Percentiles rank a stretch among this genome's conserved stretches.
phyloP scores from a whole-genome alignment of 352 stramenopile species.

The Globisporangium heterothallicum region DNA sequence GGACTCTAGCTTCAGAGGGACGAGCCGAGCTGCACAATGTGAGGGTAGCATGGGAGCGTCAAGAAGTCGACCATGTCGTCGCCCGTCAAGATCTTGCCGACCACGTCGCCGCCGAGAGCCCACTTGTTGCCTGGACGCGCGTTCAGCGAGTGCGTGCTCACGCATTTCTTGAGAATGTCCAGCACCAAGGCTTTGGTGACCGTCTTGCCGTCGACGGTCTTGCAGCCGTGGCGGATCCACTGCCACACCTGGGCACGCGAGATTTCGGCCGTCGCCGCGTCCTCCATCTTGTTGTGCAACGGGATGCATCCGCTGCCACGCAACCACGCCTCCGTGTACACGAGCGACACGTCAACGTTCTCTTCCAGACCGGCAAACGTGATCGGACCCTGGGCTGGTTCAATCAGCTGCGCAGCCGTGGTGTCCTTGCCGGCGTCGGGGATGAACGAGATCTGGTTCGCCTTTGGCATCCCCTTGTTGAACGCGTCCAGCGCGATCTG shows the following conservation, averaged over 20 bases:
- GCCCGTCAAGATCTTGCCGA: slow-evolving; percentile 65
- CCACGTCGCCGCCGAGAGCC: slow-evolving; percentile 48
- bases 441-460: slow-evolving; percentile 89
- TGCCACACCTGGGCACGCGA: slow-evolving; percentile 93
- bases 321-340: slow-evolving; percentile 94
- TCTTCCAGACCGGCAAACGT: slow-evolving; percentile 82
- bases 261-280: slow-evolving; percentile 93
- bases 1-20: slow-evolving; percentile 52
- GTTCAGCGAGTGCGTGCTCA: slow-evolving; percentile 47
- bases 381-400: slow-evolving; percentile 63
- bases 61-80: slow-evolving; percentile 82
- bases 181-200: slow-evolving; percentile 67
- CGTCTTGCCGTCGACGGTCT: slow-evolving; percentile 57
- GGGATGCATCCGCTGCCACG: slow-evolving; percentile 91
- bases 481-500: slow-evolving; percentile 91
- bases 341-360: slow-evolving; percentile 90
- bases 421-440: slow-evolving; percentile 50
- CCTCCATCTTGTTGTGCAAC: slow-evolving; percentile 94
- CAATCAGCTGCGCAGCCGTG: slow-evolving; percentile 57
- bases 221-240: slow-evolving; percentile 75
- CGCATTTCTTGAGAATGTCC: slow-evolving; percentile 57
- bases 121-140: slow-evolving; percentile 55
- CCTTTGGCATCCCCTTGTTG: slow-evolving; percentile 89
- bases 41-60: slow-evolving; percentile 77
- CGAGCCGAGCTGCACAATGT: slow-evolving; percentile 66